Evolutionary conservation across 2,329 filamentous ascomycete species (phyloP), one percentile per base, ranked within the genome.

Genomic region (Talaromyces sp.): DNA sequence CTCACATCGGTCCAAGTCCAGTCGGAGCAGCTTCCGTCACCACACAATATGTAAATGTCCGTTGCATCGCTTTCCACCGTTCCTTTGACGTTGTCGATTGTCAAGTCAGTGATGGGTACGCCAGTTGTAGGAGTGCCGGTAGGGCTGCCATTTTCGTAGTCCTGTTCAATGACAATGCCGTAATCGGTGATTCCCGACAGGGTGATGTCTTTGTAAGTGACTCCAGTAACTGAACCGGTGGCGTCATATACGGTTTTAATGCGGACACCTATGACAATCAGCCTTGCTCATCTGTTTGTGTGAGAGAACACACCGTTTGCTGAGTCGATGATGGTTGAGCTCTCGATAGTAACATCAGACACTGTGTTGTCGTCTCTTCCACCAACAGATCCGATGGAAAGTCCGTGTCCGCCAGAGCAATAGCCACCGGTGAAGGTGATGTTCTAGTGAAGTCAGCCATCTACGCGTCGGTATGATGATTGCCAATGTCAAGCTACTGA

Each of bases 91-190:
- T 78, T 74, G 47, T 73, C 69, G 59, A 80, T 76, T 6, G 69
- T 65, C 3, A 81, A 48, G 62, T 75, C 74, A 33, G 67, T 66
- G 57, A 81, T 78, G 2, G 68, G 69, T 2, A 81, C 72, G 13
- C 78, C 79, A 37, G 67, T 73, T 48, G 77, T 75, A 8, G 77
- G 74, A 5, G 62, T 72, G 22, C 77, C 77, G 16, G 75, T 78
- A 3, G 77, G 77, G 47, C 78, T 78, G 60, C 81, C 80, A 67
- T 82, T 81, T 70, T 81, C 75, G 69, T 86, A 87, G 72, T 87
- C 84, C 76, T 88, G 86, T 73, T 87, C 77, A 65, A 88, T 82
- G 57, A 87, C 78, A 65, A 88, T 82, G 50, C 82, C 85, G 71
- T 87, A 85, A 24, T 81, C 75, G 61, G 81, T 73, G 70, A 86